Conservation (phyloP, 2,329 filamentous ascomycete species). For the Lachnellula arida region DNA sequence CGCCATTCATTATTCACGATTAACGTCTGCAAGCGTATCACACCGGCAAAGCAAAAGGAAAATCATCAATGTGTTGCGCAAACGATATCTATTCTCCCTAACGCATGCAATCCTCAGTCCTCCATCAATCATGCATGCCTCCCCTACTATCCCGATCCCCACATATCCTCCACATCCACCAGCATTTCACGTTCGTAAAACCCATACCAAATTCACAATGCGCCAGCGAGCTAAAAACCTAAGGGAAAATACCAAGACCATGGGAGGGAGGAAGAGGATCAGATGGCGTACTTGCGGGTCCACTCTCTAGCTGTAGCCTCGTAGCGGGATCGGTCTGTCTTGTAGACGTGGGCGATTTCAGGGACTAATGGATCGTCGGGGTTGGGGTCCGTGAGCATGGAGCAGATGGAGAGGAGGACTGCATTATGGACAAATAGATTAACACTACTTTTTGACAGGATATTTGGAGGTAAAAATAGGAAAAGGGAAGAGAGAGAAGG, state of each 20-base stretch:
- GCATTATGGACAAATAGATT: background rate
- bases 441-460: too few relatives aligned
- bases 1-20: too few relatives aligned
- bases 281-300: constrained; percentile 99
- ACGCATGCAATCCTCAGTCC: too few relatives aligned
- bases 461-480: too few relatives aligned
- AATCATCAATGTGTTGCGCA: too few relatives aligned
- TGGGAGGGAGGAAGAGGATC: constrained; percentile 24
- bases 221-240: constrained; percentile 25
- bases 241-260: constrained; percentile 21
- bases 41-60: too few relatives aligned
- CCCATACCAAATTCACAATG: constrained; percentile 22
- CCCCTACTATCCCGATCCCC: background rate
- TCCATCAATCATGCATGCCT: background rate
- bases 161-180: background rate
- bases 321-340: constrained; percentile 93
- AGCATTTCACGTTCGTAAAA: background rate
- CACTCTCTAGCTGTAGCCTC: constrained; percentile 96
- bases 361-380: constrained; percentile 97
- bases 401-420: constrained; percentile 99
- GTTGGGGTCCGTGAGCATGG: constrained; percentile 99
- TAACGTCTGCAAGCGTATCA: too few relatives aligned
- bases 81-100: too few relatives aligned
- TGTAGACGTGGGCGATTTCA: constrained; percentile 99
- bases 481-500: constrained; percentile 9